These are phyloP conservation scores for Xeromyces bisporus DNA, from an alignment of 495 filamentous ascomycete species.

Conservation along the genomic window DNA sequence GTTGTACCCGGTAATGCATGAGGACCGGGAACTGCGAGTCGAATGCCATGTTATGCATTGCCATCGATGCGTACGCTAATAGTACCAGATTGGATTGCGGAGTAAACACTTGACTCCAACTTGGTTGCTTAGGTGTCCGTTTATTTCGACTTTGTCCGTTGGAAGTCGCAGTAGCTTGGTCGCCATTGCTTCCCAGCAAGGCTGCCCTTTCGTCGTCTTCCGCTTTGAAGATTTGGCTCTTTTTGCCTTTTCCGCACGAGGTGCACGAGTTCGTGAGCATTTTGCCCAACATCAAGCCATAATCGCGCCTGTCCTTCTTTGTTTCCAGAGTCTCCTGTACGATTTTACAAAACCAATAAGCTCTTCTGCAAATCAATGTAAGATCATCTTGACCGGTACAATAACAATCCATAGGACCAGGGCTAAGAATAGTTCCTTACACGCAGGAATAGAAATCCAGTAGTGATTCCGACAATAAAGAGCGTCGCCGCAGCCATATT, in stretches of 20 bases:
- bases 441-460: slow-evolving; percentile 54
- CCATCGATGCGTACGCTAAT: slow-evolving; percentile 54
- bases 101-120: slow-evolving; percentile 51
- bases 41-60: slow-evolving; percentile 59
- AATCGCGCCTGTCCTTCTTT: slow-evolving; percentile 45
- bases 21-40: slow-evolving; percentile 73
- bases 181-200: slow-evolving; percentile 13
- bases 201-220: slow-evolving; percentile 25
- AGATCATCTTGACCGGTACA: background rate
- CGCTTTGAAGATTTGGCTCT: slow-evolving; percentile 5
- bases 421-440: slow-evolving; percentile 7
- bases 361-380: background rate
- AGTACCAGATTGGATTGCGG: slow-evolving; percentile 63
- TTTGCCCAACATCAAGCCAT: slow-evolving; percentile 50
- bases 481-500: slow-evolving; percentile 59
- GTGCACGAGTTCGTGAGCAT: slow-evolving; percentile 17
- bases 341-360: slow-evolving; percentile 1
- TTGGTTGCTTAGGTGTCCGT: slow-evolving; percentile 20
- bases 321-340: slow-evolving; percentile 55
- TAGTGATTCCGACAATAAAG: slow-evolving; percentile 55
- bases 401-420: too few relatives aligned
- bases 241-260: slow-evolving; percentile 6
- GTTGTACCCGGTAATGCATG: slow-evolving; percentile 51
- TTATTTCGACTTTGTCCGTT: slow-evolving; percentile 3
- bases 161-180: background rate